Evolutionary conservation across 1,139 yeast genomes (phyloP).

Genomic region (Geotrichum phurueaensis): DNA sequence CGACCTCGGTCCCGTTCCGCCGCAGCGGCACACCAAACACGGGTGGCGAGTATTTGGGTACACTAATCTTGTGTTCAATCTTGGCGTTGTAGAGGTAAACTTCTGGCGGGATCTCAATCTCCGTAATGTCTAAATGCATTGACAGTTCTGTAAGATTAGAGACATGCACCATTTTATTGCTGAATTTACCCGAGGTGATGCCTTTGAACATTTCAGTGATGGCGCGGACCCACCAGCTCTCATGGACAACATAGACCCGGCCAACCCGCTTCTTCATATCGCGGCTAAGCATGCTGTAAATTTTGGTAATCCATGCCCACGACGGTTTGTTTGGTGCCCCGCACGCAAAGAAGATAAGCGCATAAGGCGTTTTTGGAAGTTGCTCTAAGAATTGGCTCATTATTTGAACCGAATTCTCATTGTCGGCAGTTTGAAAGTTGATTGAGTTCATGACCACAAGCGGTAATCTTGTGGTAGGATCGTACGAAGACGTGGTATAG

Average conservation of each 20-base stretch:
- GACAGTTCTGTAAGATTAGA: slow-evolving; percentile 58
- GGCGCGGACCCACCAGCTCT: slow-evolving; percentile 82
- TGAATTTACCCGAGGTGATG: slow-evolving; percentile 46
- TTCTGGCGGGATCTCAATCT: slow-evolving; percentile 66
- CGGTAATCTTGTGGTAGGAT: slow-evolving; percentile 58
- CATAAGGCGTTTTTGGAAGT: slow-evolving; percentile 53
- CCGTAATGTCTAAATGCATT: slow-evolving; percentile 62
- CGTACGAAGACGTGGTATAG: slow-evolving; percentile 52
- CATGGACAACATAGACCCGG: slow-evolving; percentile 78
- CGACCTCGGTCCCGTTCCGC: slow-evolving; percentile 17
- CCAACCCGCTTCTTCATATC: slow-evolving; percentile 49
- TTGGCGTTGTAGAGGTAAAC: slow-evolving; percentile 55
- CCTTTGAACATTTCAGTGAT: slow-evolving; percentile 68
- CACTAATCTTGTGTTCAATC: slow-evolving; percentile 30
- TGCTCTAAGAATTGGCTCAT: slow-evolving; percentile 32
- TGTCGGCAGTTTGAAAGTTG: slow-evolving; percentile 42
- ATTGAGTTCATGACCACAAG: slow-evolving; percentile 70
- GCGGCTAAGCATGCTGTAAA: slow-evolving; percentile 63
- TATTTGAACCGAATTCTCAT: slow-evolving; percentile 19
- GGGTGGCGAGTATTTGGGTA: slow-evolving; percentile 36
- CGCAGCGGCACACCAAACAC: slow-evolving; percentile 33
- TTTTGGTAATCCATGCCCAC: slow-evolving; percentile 77
- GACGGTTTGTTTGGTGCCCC: slow-evolving; percentile 53
- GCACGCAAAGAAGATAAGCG: slow-evolving; percentile 67
- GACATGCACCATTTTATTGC: slow-evolving; percentile 45